These are phyloP conservation scores for Phytophthora parvispora DNA, from an alignment of 352 stramenopile species.

Conservation along the genomic window DNA sequence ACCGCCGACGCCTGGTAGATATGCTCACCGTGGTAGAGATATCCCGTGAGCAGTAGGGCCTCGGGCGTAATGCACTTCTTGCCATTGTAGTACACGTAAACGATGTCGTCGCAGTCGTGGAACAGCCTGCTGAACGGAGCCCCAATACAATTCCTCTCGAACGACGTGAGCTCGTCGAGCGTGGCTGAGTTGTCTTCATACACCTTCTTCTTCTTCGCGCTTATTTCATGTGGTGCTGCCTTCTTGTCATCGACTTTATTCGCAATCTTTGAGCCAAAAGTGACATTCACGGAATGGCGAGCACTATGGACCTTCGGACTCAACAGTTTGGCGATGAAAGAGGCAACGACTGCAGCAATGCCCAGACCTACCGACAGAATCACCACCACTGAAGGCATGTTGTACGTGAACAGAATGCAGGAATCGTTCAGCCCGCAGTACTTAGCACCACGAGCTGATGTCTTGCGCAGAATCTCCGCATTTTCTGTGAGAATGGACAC, in stretches of 20 bases:
- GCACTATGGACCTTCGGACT: not conserved
- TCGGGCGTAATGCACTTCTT: constrained; percentile 11
- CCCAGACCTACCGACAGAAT: constrained; percentile 10
- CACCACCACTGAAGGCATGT: constrained; percentile 5
- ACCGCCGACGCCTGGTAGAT: constrained; percentile 22
- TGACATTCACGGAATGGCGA: not conserved
- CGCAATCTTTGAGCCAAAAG: not conserved
- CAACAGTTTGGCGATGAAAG: constrained; percentile 2
- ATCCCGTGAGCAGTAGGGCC: constrained; percentile 17
- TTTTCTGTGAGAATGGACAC: constrained; percentile 9
- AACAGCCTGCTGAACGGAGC: constrained; percentile 12
- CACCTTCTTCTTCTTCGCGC: not conserved
- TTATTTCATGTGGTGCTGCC: not conserved
- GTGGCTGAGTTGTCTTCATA: not conserved
- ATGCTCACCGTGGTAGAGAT: constrained; percentile 24
- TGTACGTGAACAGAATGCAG: constrained; percentile 26
- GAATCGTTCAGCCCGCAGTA: constrained; percentile 30
- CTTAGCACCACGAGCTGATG: constrained; percentile 5
- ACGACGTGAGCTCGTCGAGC: constrained; percentile 11
- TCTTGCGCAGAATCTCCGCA: constrained; percentile 27
- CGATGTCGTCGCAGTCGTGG: constrained; percentile 14
- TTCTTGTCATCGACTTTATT: not conserved
- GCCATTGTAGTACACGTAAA: constrained; percentile 15
- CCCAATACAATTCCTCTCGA: constrained; percentile 21
- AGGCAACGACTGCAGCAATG: not conserved